Conservation (phyloP, 108 stramenopile species). For the Nannochloropsis oceanica region DNA sequence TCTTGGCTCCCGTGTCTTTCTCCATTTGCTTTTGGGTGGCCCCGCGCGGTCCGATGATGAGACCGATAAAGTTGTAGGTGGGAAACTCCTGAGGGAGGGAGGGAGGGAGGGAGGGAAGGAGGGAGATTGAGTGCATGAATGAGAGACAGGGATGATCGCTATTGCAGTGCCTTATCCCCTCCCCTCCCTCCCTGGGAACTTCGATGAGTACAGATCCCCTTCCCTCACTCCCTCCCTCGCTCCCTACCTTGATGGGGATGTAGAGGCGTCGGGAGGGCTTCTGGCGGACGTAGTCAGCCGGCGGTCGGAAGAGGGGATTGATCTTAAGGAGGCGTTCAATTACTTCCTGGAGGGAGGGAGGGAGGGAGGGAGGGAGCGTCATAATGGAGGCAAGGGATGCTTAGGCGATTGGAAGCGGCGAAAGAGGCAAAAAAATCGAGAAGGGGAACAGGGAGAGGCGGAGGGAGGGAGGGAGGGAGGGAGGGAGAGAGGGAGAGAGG, state of each 20-base stretch:
- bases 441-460: not conserved
- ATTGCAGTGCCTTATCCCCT: too few species aligned
- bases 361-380: not conserved
- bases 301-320: conserved; percentile 39
- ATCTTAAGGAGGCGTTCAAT: conserved; percentile 72
- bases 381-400: conserved; percentile 29
- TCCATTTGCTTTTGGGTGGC: conserved; percentile 98
- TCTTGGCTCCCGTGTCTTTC: conserved; percentile 85
- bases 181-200: not conserved
- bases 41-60: conserved; percentile 79
- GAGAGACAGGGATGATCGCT: too few species aligned
- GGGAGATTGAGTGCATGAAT: too few species aligned
- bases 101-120: too few species aligned
- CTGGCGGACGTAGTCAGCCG: conserved; percentile 35
- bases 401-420: conserved; percentile 25
- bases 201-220: too few species aligned
- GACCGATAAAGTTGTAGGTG: conserved; percentile 81
- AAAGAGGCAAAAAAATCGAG: not conserved
- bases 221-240: conserved; percentile 29
- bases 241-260: conserved; percentile 18
- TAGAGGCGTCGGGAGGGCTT: conserved; percentile 38
- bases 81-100: conserved; percentile 77
- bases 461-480: not conserved
- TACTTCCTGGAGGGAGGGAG: conserved; percentile 25
- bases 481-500: not conserved